phyloP scores from a whole-genome alignment of 192 early-diverging fungal species.

The Allomyces javanicus region DNA sequence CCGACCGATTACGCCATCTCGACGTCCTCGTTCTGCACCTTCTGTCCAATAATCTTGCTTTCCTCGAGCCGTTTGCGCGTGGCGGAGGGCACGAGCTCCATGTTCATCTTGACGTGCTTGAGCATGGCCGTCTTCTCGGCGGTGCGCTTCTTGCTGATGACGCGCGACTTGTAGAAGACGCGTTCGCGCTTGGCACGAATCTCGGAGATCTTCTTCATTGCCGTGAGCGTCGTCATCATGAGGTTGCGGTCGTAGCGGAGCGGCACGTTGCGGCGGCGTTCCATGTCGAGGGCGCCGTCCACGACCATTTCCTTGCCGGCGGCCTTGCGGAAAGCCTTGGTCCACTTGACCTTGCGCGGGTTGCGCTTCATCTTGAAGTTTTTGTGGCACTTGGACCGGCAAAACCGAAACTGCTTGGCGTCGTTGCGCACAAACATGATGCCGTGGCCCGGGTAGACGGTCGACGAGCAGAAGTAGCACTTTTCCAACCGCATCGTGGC shows the following conservation, averaged over 20 bases:
- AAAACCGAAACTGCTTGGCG: slow-evolving; percentile 87
- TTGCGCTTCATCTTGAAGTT: slow-evolving; percentile 99
- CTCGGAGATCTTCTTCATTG: slow-evolving; percentile 93
- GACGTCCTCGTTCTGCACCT: slow-evolving; percentile 34
- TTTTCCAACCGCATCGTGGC: slow-evolving; percentile 80
- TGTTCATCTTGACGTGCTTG: slow-evolving; percentile 58
- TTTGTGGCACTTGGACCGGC: slow-evolving; percentile 97
- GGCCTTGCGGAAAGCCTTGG: slow-evolving; percentile 96
- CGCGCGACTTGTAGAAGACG: slow-evolving; percentile 80
- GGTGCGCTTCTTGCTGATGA: slow-evolving; percentile 65
- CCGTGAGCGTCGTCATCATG: slow-evolving; percentile 92
- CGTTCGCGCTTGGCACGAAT: slow-evolving; percentile 83
- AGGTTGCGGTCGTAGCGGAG: slow-evolving; percentile 93
- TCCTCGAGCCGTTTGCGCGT: slow-evolving; percentile 39
- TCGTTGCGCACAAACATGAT: slow-evolving; percentile 98
- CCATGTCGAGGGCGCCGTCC: slow-evolving; percentile 94
- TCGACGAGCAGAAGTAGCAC: slow-evolving; percentile 97
- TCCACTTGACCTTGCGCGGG: slow-evolving; percentile 98
- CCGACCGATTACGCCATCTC: slow-evolving; percentile 29
- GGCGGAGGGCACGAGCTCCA: slow-evolving; percentile 56
- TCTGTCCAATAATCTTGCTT: slow-evolving; percentile 31
- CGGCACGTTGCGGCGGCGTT: slow-evolving; percentile 94
- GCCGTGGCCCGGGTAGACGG: slow-evolving; percentile 93
- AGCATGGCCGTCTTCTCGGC: slow-evolving; percentile 56
- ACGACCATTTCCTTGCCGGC: slow-evolving; percentile 99